Evolutionary conservation across 2,329 filamentous ascomycete genomes (phyloP), one percentile per base, ranked within the genome.

Genomic region (Neonectria faginata): DNA sequence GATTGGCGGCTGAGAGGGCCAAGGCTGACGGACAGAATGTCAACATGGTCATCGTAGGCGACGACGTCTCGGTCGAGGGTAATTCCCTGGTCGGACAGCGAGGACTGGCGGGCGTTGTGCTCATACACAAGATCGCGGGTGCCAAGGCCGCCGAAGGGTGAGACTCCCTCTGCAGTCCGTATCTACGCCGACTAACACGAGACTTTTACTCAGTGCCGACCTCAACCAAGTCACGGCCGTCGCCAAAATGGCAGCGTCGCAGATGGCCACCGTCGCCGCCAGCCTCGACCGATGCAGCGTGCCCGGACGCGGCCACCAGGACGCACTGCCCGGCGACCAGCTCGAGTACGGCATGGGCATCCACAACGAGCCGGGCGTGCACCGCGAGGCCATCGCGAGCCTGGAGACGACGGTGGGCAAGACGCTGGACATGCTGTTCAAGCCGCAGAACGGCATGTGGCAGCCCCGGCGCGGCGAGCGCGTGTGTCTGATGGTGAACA

Each of bases 1-100:
- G 73, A 5, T 56, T 75, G 16, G 73, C 74, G 3, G 73, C 73
- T 3, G 74, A 75, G 61, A 73, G 74, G 59, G 73, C 73, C 36
- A 75, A 75, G 53, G 67, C 73, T 3, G 60, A 69, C 9, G 70
- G 70, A 1, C 69, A 70, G 20, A 65, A 66, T 18, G 67, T 73
- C 3, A 65, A 69, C 52, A 73, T 73, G 67, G 70, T 73, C 16
- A 64, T 73, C 14, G 66, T 73, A 1, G 71, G 70, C 7, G 71
- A 73, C 2, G 71, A 73, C 44, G 71, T 73, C 3, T 73, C 71
- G 0, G 70, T 73, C 0, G 66, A 73, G 27, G 71, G 70, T 10
- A 73, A 73, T 25, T 57, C 62, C 4, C 57, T 73, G 2, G 71
- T 73, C 0, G 71, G 71, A 6, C 71, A 71, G 56, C 69, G 71